These are phyloP conservation scores for Volvariella surrecta DNA, from an alignment of 1,284 basidiomycete species.

Conservation along the genomic window DNA sequence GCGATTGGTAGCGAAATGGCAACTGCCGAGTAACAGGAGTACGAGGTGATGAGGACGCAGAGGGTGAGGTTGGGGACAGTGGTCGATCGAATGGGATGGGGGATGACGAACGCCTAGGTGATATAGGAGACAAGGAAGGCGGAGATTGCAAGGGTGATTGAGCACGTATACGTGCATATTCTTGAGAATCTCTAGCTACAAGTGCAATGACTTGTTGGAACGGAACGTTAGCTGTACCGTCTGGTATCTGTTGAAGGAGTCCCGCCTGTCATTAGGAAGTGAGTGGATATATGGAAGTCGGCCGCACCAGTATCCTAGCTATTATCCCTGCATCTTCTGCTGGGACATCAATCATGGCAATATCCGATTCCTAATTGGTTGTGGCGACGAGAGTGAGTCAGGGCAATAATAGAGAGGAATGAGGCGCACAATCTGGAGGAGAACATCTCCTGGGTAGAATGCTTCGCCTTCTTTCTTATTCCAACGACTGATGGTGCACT, in stretches of 20 bases:
- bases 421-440: constrained; percentile 33
- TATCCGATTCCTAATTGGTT: constrained; percentile 24
- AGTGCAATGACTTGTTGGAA: constrained; percentile 32
- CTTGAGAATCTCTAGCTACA: constrained; percentile 22
- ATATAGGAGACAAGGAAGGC: constrained; percentile 14
- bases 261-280: constrained; percentile 4
- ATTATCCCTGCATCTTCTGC: constrained; percentile 30
- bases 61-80: too few species aligned
- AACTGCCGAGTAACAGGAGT: background rate
- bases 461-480: constrained; percentile 35
- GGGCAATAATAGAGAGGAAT: background rate
- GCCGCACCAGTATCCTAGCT: constrained; percentile 29
- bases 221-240: constrained; percentile 30
- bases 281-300: background rate
- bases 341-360: constrained; percentile 28
- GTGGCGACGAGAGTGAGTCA: constrained; percentile 3
- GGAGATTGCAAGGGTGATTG: constrained; percentile 8
- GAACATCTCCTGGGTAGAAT: constrained; percentile 30
- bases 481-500: constrained; percentile 33
- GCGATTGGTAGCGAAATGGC: background rate
- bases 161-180: constrained; percentile 17
- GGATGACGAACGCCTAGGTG: constrained; percentile 7
- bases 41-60: background rate
- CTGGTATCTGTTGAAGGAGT: constrained; percentile 22
- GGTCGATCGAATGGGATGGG: background rate